A percentile compares a stretch with the other conserved stretches of the same genome.
phyloP scores from a whole-genome alignment of 2,329 filamentous ascomycete genomes.

The Aspergillus transmontanensis region DNA sequence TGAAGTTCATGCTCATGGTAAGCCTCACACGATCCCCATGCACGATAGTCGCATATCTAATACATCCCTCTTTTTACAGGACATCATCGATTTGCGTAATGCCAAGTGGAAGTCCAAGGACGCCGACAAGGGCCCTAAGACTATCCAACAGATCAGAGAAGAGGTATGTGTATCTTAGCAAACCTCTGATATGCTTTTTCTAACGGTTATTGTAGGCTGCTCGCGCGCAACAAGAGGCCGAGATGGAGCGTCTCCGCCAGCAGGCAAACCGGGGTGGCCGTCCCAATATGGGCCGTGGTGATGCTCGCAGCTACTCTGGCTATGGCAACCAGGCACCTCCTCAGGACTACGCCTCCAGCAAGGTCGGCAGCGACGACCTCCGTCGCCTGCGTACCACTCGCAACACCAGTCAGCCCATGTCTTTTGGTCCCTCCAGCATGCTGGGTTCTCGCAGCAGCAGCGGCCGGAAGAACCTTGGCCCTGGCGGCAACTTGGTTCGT shows the following conservation, averaged over 20 bases:
- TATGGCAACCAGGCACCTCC: constrained; percentile 70
- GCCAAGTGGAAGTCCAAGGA: constrained; percentile 84
- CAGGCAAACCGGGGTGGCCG: constrained; percentile 64
- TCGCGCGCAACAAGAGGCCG: constrained; percentile 78
- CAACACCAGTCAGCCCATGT: constrained; percentile 64
- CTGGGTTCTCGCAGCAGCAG: constrained; percentile 90
- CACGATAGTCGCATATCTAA: not conserved
- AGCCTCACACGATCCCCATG: constrained; percentile 17
- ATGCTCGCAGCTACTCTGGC: constrained; percentile 80
- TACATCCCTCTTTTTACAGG: constrained; percentile 44
- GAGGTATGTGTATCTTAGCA: constrained; percentile 56
- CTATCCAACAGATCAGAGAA: constrained; percentile 85
- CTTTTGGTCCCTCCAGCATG: constrained; percentile 82
- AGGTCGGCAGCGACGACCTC: constrained; percentile 88
- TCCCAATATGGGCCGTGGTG: constrained; percentile 75
- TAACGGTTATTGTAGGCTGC: constrained; percentile 53
- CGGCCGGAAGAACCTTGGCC: constrained; percentile 71
- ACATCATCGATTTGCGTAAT: constrained; percentile 81
- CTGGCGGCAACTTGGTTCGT: constrained; percentile 71
- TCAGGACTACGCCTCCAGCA: constrained; percentile 71
- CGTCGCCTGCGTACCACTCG: constrained; percentile 70
- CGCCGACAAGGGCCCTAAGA: constrained; percentile 92
- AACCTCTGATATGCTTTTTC: constrained; percentile 10
- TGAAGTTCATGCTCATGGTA: constrained; percentile 92
- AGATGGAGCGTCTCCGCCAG: constrained; percentile 61